Conservation (phyloP, 1,139 yeast species). For the Arxiozyma telluris region DNA sequence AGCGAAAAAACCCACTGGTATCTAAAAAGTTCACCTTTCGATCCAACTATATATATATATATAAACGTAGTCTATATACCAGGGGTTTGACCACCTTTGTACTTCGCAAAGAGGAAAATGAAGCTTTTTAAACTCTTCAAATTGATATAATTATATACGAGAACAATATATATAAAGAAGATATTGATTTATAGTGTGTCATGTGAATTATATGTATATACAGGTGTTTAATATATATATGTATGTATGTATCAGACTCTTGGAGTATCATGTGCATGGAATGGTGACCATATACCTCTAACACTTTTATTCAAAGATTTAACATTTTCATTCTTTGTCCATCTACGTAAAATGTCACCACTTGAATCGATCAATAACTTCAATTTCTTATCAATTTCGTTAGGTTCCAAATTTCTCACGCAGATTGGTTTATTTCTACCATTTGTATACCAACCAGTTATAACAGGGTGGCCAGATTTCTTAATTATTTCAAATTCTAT, state of each 20-base stretch:
- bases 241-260: conserved; percentile 40
- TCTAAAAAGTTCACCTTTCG: too few species aligned
- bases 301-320: conserved; percentile 72
- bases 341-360: conserved; percentile 49
- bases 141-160: background rate
- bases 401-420: conserved; percentile 49
- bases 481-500: conserved; percentile 63
- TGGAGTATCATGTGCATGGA: conserved; percentile 54
- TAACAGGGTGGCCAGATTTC: conserved; percentile 74
- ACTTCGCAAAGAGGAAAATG: background rate
- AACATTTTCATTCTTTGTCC: conserved; percentile 63
- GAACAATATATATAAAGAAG: too few species aligned
- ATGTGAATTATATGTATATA: too few species aligned
- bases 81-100: background rate
- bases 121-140: background rate
- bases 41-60: too few species aligned
- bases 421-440: conserved; percentile 47
- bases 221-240: background rate
- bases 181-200: too few species aligned
- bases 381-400: conserved; percentile 46
- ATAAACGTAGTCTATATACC: too few species aligned
- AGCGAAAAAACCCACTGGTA: too few species aligned
- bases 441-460: conserved; percentile 56
- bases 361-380: conserved; percentile 48
- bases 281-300: conserved; percentile 97